Evolutionary conservation across 2,329 filamentous ascomycete species (phyloP), one percentile per base, ranked within the genome.

Genomic region (Calycina herbarum): DNA sequence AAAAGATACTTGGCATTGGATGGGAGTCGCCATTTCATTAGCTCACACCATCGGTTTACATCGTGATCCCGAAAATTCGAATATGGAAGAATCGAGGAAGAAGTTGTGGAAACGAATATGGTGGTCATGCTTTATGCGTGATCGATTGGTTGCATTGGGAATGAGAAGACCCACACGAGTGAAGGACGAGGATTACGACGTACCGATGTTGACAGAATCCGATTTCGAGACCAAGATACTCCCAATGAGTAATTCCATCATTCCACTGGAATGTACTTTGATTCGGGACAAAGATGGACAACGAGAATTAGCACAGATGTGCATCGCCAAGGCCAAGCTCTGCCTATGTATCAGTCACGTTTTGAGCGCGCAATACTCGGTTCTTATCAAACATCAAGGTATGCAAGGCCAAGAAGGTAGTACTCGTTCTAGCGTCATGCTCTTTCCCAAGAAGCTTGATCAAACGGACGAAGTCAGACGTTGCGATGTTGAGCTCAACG

Each of bases 1-100:
- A 76, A 97, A 97, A 78, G 94, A 97, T 77, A 97, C 94, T 57
- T 97, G 94, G 92, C 94, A 97, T 76, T 97, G 94, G 94, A 96
- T 97, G 92, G 94, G 94, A 20, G 92, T 97, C 45, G 94, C 94
- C 54, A 92, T 96, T 66, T 97, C 94, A 13, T 82, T 97, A 58
- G 94, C 93, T 62, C 93, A 97, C 77, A 97, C 94, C 13, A 97
- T 97, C 69, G 94, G 94, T 5, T 83, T 97, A 20, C 93, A 98
- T 78, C 90, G 94, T 68, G 92, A 97, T 73, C 93, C 93, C 1
- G 85, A 85, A 35, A 90, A 89, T 65, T 93, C 91, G 8, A 89
- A 86, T 71, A 92, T 97, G 85, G 85, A 90, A 48, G 78, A 81
- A 2, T 83, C 86, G 62, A 90, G 91, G 73, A 91, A 93, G 75